Base-by-base conservation (phyloP, 148 eudicot species). In the Rhododendron molle region DNA sequence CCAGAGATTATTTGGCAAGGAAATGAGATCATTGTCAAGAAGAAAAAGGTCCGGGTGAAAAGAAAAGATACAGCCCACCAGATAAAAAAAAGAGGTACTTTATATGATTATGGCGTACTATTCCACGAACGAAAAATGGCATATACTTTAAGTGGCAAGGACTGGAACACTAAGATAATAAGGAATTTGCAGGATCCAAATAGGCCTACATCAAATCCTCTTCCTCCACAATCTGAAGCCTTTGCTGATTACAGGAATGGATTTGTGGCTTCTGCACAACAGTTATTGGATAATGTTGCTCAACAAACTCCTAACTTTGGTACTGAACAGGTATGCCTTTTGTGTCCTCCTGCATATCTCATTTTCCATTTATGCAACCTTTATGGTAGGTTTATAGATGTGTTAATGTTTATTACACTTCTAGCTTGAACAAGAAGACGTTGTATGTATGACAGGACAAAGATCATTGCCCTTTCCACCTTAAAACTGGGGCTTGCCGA, bases 1-100 rank as follows among this genome's bases (percentile, higher is more conserved):
- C 95, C 98, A 13, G 99, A 97, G 87, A 95, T 97, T 87, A 97
- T 97, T 86, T 97, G 97, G 98, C 94, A 94, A 91, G 99, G 97
- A 28, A 95, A 97, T 73, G 98, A 97, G 91, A 97, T 97, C 44
- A 97, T 95, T 88, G 98, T 97, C 80, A 94, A 93, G 90, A 97
- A 95, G 95, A 97, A 97, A 85, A 93, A 85, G 88, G 91, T 97
- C 78, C 93, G 81, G 87, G 98, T 95, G 83, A 97, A 90, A 85
- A 95, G 91, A 93, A 93, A 96, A 83, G 88, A 85, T 86, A 56
- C 82, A 52, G 88, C 88, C 21, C 87, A 43, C 56, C 88, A 78
- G 82, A 88, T 36, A 21, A 80, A 32, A 23, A 23, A 86, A 84
- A 71, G 91, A 94, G 98, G 98, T 97, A 89, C 67, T 73, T 50